Conservation (phyloP, 2,329 filamentous ascomycete genomes). For the Aspergillus thermomutatus region DNA sequence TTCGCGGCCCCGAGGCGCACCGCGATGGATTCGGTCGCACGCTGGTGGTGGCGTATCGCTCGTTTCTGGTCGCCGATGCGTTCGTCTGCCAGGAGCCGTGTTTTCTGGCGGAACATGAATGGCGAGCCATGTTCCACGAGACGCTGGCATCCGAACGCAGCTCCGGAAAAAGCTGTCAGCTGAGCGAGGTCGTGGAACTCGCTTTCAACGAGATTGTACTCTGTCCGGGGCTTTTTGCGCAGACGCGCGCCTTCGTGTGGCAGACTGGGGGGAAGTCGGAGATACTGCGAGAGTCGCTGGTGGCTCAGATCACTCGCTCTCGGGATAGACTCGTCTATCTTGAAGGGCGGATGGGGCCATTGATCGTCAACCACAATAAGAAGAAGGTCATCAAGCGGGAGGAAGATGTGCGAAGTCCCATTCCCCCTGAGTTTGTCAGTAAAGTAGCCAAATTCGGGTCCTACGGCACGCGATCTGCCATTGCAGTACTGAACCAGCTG, state of each 20-base stretch:
- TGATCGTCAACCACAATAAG: background rate
- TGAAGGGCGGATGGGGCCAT: conserved; percentile 5
- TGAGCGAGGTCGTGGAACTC: conserved; percentile 16
- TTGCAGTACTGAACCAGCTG: conserved; percentile 17
- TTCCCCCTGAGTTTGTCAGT: conserved; percentile 1
- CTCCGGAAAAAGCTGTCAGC: conserved; percentile 8
- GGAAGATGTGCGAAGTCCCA: conserved; percentile 2
- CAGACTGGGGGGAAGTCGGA: background rate
- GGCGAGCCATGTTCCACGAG: conserved; percentile 13
- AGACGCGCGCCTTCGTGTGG: conserved; percentile 11
- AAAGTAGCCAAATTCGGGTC: conserved; percentile 4
- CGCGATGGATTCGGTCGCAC: conserved; percentile 15
- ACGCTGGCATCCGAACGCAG: conserved; percentile 6
- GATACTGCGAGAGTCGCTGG: conserved; percentile 1
- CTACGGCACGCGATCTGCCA: conserved; percentile 11
- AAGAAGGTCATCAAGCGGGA: background rate
- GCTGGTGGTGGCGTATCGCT: conserved; percentile 16
- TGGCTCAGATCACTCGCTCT: conserved; percentile 10
- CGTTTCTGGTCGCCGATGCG: conserved; percentile 18
- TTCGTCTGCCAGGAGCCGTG: conserved; percentile 15
- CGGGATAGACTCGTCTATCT: conserved; percentile 6
- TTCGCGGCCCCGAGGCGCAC: conserved; percentile 16
- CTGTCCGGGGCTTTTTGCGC: conserved; percentile 17
- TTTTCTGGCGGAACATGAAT: conserved; percentile 16
- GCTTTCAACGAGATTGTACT: conserved; percentile 17